phyloP scores from a whole-genome alignment of 805 yeast species.

The Yamadazyma akitaensis region DNA sequence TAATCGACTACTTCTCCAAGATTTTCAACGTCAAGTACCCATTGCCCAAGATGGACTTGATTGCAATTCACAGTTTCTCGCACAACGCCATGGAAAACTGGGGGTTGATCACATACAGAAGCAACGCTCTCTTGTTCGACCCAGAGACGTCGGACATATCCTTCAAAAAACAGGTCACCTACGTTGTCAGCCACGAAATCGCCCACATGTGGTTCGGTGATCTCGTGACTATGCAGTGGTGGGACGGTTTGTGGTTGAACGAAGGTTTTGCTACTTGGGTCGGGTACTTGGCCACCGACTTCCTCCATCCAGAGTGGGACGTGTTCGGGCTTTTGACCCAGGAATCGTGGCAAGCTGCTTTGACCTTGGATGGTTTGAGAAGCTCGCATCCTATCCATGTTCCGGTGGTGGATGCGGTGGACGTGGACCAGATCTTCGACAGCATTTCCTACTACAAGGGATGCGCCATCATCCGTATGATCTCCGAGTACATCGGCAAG shows the following conservation, averaged over 20 bases:
- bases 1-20: constrained; percentile 47
- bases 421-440: constrained; percentile 80
- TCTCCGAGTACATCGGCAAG: constrained; percentile 65
- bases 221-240: constrained; percentile 88
- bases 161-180: constrained; percentile 69
- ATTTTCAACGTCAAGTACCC: constrained; percentile 60
- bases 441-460: constrained; percentile 81
- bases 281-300: constrained; percentile 66
- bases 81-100: constrained; percentile 93
- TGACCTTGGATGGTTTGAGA: constrained; percentile 53
- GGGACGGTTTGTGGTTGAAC: constrained; percentile 89
- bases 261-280: constrained; percentile 92
- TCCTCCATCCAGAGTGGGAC: constrained; percentile 78
- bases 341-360: constrained; percentile 48
- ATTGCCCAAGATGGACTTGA: constrained; percentile 73
- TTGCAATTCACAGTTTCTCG: constrained; percentile 75
- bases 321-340: constrained; percentile 58
- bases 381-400: constrained; percentile 82
- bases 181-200: constrained; percentile 80
- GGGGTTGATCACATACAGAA: constrained; percentile 72
- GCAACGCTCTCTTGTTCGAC: constrained; percentile 48
- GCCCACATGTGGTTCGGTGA: constrained; percentile 95
- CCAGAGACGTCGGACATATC: constrained; percentile 44
- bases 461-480: constrained; percentile 74
- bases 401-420: constrained; percentile 72